These are phyloP conservation scores for Candida golubevii DNA, from an alignment of 805 yeast species.

Conservation along the genomic window DNA sequence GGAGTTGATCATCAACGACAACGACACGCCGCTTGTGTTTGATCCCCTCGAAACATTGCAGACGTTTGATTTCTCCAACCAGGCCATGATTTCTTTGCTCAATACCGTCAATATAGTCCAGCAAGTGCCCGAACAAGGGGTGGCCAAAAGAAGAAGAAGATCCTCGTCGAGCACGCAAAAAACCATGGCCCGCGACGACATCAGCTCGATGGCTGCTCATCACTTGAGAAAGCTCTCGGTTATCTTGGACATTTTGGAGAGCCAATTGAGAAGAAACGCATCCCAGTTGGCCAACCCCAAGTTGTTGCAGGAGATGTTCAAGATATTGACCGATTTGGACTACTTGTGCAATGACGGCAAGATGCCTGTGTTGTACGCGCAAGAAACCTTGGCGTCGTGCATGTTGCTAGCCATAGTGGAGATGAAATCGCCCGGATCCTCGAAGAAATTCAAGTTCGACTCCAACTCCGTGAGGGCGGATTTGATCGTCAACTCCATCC, in stretches of 20 bases:
- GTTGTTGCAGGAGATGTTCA: constrained; percentile 51
- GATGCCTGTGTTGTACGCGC: constrained; percentile 84
- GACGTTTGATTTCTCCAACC: constrained; percentile 49
- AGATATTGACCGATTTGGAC: constrained; percentile 67
- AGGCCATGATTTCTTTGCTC: constrained; percentile 55
- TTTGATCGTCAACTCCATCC: constrained; percentile 82
- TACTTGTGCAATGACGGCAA: constrained; percentile 88
- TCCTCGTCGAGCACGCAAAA: constrained; percentile 74
- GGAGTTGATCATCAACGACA: constrained; percentile 51
- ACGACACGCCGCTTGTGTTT: constrained; percentile 19
- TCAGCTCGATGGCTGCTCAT: constrained; percentile 68
- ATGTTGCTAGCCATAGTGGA: constrained; percentile 65
- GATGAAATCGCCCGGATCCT: constrained; percentile 36
- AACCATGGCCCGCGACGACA: constrained; percentile 66
- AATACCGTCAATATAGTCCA: constrained; percentile 54
- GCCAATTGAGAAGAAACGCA: constrained; percentile 33
- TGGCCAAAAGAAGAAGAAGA: constrained; percentile 77
- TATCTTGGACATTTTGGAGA: constrained; percentile 73
- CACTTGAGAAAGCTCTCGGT: constrained; percentile 77
- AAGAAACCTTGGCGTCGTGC: constrained; percentile 85
- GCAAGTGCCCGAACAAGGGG: constrained; percentile 41
- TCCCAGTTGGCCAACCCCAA: constrained; percentile 37
- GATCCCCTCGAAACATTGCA: constrained; percentile 49
- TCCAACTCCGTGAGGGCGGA: constrained; percentile 78
- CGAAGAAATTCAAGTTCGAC: constrained; percentile 41